phyloP scores from a whole-genome alignment of 176 grass and related monocot genomes.

The maize (Zea mays) region DNA sequence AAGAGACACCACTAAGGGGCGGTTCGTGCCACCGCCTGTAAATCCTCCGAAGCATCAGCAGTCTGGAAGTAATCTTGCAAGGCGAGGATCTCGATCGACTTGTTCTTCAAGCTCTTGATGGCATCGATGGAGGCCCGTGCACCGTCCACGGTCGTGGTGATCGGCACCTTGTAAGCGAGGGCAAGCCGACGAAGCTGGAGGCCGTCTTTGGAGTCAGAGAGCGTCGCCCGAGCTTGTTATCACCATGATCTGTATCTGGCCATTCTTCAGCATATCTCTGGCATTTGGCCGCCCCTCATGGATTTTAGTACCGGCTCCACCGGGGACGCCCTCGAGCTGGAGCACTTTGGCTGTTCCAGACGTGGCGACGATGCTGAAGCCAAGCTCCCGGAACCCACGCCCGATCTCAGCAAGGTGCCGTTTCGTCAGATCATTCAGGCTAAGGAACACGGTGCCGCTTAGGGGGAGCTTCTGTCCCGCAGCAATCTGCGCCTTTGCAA shows the following conservation, averaged over 20 bases:
- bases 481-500: constrained; percentile 97
- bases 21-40: constrained; percentile 64
- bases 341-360: constrained; percentile 89
- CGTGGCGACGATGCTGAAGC: constrained; percentile 82
- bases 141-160: constrained; percentile 93
- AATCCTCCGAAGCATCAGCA: constrained; percentile 45
- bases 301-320: constrained; percentile 90
- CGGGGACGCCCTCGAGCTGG: constrained; percentile 67
- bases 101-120: constrained; percentile 84
- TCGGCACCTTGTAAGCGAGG: constrained; percentile 80
- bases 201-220: constrained; percentile 81
- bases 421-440: constrained; percentile 89
- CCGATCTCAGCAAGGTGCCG: constrained; percentile 79
- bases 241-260: constrained; percentile 92
- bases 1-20: constrained; percentile 30
- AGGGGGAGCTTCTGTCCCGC: constrained; percentile 86
- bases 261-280: constrained; percentile 86
- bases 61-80: constrained; percentile 88
- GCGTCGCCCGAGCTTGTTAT: constrained; percentile 93
- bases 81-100: constrained; percentile 66
- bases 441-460: constrained; percentile 80
- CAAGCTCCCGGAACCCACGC: constrained; percentile 65
- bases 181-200: constrained; percentile 85
- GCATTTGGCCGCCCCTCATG: constrained; percentile 88
- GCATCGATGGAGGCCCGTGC: constrained; percentile 84